Base-by-base conservation (phyloP, 1,139 yeast species). In the Yamadazyma oceani region DNA sequence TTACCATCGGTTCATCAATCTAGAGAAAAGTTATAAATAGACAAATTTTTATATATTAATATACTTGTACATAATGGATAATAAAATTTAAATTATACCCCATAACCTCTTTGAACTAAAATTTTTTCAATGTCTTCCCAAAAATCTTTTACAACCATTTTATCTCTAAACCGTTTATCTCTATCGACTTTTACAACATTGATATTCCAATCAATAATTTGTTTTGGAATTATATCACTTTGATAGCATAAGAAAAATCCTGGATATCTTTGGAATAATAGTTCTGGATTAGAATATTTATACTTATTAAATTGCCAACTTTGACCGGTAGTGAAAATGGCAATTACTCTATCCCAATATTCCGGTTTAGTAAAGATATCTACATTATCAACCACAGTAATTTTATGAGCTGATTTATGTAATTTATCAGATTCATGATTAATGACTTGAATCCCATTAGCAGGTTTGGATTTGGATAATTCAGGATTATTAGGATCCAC, bases 341-440 rank as follows among this genome's bases (percentile, higher is more conserved):
- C 97, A 35, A 92, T 86, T 1, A 94, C 97, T 42, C 98, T 75
- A 53, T 84, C 88, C 99, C 99, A 92, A 62, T 94, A 89, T 55
- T 92, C 98, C 3, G 96, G 96, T 56, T 89, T 90, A 17, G 85
- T 82, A 67, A 92, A 90, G 61, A 82, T 77, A 39, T 89, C 95
- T 5, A 89, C 89, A 43, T 85, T 85, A 57, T 87, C 95, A 17
- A 89, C 97, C 36, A 92, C 86, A 52, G 85, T 74, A 50, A 86
- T 84, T 37, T 79, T 76, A 36, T 68, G 75, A 26, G 85, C 74
- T 8, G 73, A 66, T 6, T 71, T 58, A 24, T 80, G 75, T 32
- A 85, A 64, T 47, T 73, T 66, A 32, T 78, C 78, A 21, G 84
- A 76, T 6, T 68, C 64, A 46, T 86, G 84, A 34, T 69, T 62